Evolutionary conservation across 306 rosid species (phyloP).

Genomic region (Sphenostylis stenocarpa): DNA sequence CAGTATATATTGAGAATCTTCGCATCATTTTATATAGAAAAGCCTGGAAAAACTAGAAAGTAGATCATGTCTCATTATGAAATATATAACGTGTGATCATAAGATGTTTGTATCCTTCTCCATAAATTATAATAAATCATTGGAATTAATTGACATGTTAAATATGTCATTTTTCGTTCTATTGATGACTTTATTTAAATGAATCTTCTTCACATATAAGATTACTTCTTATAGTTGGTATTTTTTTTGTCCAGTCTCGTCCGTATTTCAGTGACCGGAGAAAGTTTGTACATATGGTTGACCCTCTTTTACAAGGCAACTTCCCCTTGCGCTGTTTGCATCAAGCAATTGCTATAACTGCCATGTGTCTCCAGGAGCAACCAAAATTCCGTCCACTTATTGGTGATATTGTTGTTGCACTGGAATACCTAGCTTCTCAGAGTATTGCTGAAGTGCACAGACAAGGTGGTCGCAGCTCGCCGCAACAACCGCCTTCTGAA

Average conservation of each 20-base stretch:
- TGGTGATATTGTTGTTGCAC: constrained; percentile 83
- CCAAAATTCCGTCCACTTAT: constrained; percentile 87
- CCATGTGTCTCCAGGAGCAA: constrained; percentile 96
- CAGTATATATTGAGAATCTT: not conserved
- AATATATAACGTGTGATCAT: not conserved
- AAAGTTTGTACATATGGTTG: constrained; percentile 51
- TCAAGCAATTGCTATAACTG: constrained; percentile 93
- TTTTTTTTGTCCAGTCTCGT: constrained; percentile 46
- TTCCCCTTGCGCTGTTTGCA: constrained; percentile 83
- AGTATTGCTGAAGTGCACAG: constrained; percentile 36
- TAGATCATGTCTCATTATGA: not conserved
- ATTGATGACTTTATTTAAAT: not conserved
- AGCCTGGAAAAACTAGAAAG: not conserved
- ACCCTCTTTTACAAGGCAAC: constrained; percentile 76
- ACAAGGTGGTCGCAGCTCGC: constrained; percentile 24
- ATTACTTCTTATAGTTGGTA: not conserved
- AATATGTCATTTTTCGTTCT: not conserved
- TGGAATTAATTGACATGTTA: constrained; percentile 10
- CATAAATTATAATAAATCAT: not conserved
- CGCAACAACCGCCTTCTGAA: constrained; percentile 35
- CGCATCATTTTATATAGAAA: constrained; percentile 1
- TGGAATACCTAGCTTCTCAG: constrained; percentile 83
- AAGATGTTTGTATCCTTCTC: constrained; percentile 14
- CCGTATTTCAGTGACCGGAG: constrained; percentile 52
- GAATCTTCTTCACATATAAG: not conserved